phyloP scores from a whole-genome alignment of 306 rosid species.

The Prunus mira region DNA sequence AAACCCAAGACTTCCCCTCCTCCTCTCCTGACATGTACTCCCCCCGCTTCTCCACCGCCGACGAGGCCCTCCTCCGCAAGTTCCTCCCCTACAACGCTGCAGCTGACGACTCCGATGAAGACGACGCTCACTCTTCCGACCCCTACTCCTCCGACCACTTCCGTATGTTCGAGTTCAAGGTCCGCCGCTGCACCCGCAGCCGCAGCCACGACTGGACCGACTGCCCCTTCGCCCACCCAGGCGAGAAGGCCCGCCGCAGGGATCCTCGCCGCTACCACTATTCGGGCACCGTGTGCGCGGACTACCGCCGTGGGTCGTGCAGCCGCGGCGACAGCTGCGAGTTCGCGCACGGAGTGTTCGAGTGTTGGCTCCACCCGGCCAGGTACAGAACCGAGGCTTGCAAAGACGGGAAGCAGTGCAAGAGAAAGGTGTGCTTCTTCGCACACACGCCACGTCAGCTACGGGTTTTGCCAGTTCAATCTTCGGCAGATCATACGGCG shows the following conservation, averaged over 20 bases:
- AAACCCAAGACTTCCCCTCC: neutral
- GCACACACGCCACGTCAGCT: constrained; percentile 82
- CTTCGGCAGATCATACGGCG: neutral
- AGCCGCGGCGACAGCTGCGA: constrained; percentile 72
- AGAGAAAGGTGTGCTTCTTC: constrained; percentile 83
- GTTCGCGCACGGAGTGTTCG: constrained; percentile 86
- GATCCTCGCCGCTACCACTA: constrained; percentile 72
- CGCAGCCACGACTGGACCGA: constrained; percentile 99
- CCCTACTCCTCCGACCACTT: constrained; percentile 77
- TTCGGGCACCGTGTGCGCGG: constrained; percentile 69
- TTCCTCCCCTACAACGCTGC: constrained; percentile 56
- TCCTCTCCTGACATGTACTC: constrained; percentile 42
- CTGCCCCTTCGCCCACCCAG: constrained; percentile 85
- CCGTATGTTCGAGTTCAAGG: constrained; percentile 90
- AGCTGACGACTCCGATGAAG: constrained; percentile 32
- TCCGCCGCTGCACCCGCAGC: constrained; percentile 78
- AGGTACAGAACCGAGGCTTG: constrained; percentile 93
- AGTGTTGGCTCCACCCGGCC: constrained; percentile 89
- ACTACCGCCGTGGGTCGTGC: constrained; percentile 72
- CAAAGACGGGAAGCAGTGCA: constrained; percentile 84
- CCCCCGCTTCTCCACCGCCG: constrained; percentile 39
- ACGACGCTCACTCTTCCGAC: constrained; percentile 49
- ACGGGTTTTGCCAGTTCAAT: constrained; percentile 44
- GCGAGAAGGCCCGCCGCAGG: constrained; percentile 85
- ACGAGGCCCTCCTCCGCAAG: constrained; percentile 49